These are phyloP conservation scores for Austroboletus festivus DNA, from an alignment of 768 basidiomycete genomes.

Conservation along the genomic window DNA sequence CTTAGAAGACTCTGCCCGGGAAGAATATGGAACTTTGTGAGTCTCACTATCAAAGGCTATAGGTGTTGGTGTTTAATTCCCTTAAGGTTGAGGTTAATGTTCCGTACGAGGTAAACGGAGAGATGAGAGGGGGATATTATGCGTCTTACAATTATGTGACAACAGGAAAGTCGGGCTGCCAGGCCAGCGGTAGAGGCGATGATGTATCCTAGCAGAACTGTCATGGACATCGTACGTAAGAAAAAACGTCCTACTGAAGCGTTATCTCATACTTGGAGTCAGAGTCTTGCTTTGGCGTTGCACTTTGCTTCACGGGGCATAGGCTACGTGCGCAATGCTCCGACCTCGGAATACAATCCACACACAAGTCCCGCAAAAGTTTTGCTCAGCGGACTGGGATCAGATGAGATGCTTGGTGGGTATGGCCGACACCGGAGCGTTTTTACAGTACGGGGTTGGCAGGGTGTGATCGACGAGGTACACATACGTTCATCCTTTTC, in stretches of 20 bases:
- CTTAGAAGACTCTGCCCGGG: constrained; percentile 70
- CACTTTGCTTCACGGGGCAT: constrained; percentile 87
- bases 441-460: constrained; percentile 67
- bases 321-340: constrained; percentile 50
- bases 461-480: constrained; percentile 79
- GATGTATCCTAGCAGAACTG: constrained; percentile 77
- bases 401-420: constrained; percentile 93
- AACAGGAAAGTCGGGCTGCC: constrained; percentile 64
- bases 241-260: background rate
- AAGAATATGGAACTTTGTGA: constrained; percentile 87
- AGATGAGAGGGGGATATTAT: background rate
- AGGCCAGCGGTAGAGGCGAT: constrained; percentile 56
- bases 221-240: constrained; percentile 85
- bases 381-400: constrained; percentile 86
- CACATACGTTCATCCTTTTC: background rate
- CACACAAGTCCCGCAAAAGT: constrained; percentile 81
- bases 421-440: constrained; percentile 86
- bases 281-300: constrained; percentile 91
- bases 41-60: constrained; percentile 18
- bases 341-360: constrained; percentile 32
- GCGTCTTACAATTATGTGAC: constrained; percentile 5
- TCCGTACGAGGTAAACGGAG: constrained; percentile 57
- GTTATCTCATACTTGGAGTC: constrained; percentile 5
- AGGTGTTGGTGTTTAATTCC: background rate
- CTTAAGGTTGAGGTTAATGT: constrained; percentile 83